Evolutionary conservation across 306 rosid genomes (phyloP).

Genomic region (Medicago lupulina): DNA sequence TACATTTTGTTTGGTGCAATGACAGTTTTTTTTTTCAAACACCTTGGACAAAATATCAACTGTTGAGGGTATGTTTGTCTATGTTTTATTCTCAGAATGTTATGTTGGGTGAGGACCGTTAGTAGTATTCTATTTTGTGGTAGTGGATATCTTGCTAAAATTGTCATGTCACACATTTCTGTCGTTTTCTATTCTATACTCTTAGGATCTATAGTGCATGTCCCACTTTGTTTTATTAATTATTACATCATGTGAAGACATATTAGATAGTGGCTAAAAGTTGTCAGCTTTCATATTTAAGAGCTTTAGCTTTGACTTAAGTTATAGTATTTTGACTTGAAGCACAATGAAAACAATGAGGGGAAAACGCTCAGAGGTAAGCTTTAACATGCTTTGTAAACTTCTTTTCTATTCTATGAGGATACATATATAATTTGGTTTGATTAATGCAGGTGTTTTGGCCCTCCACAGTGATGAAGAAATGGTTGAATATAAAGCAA

Average conservation of each 20-base stretch:
- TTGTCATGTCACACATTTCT: constrained; percentile 38
- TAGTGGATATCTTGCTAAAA: constrained; percentile 51
- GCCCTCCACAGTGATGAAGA: constrained; percentile 93
- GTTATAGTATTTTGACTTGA: constrained; percentile 42
- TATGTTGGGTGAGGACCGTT: constrained; percentile 53
- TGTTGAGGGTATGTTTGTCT: background rate
- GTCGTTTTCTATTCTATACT: background rate
- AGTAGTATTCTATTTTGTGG: constrained; percentile 52
- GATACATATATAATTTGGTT: constrained; percentile 18
- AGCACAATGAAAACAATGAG: constrained; percentile 62
- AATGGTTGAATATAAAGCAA: constrained; percentile 92
- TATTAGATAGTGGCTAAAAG: constrained; percentile 37
- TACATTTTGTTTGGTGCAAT: no score
- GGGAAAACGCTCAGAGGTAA: constrained; percentile 84
- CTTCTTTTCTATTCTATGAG: constrained; percentile 18
- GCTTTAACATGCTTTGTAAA: constrained; percentile 37
- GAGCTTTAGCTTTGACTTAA: constrained; percentile 44
- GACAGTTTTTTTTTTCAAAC: background rate
- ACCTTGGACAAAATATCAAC: background rate
- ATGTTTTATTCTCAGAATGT: background rate
- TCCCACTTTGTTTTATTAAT: background rate
- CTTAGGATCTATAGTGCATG: background rate
- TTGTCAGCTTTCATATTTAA: constrained; percentile 55
- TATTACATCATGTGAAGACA: background rate
- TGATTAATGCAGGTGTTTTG: constrained; percentile 72